Conservation (phyloP, 1,139 yeast species). For the Kluyveromyces marxianus region DNA sequence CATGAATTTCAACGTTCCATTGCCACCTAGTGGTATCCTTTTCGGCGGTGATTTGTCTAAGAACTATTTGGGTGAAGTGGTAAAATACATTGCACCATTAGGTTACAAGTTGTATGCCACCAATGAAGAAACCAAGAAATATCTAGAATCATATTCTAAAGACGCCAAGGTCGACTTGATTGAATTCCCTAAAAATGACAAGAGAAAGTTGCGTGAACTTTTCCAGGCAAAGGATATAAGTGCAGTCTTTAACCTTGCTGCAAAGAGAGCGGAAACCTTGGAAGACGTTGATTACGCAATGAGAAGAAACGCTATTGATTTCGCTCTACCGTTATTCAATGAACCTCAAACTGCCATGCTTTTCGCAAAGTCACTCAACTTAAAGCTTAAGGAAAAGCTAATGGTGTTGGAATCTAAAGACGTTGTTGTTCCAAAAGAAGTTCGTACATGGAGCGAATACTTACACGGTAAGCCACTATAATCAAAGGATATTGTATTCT, state of each 20-base stretch:
- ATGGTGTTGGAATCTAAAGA: slow-evolving; percentile 33
- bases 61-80: slow-evolving; percentile 66
- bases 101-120: slow-evolving; percentile 73
- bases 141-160: slow-evolving; percentile 42
- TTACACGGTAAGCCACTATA: slow-evolving; percentile 30
- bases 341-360: slow-evolving; percentile 89
- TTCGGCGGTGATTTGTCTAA: slow-evolving; percentile 88
- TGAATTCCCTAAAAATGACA: slow-evolving; percentile 87
- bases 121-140: slow-evolving; percentile 59
- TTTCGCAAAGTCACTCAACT: slow-evolving; percentile 77
- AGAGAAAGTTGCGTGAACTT: slow-evolving; percentile 85
- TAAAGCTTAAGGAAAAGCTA: slow-evolving; percentile 55
- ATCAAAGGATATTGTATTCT: not conserved
- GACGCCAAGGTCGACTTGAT: slow-evolving; percentile 49
- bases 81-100: slow-evolving; percentile 56
- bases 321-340: slow-evolving; percentile 90
- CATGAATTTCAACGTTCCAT: slow-evolving; percentile 91
- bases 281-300: slow-evolving; percentile 88
- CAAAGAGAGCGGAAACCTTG: slow-evolving; percentile 76
- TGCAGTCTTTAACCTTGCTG: slow-evolving; percentile 87
- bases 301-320: slow-evolving; percentile 99
- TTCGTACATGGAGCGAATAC: slow-evolving; percentile 92
- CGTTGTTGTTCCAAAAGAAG: slow-evolving; percentile 71
- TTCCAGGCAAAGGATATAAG: slow-evolving; percentile 79
- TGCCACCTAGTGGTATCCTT: slow-evolving; percentile 80